Evolutionary conservation across 2,329 filamentous ascomycete genomes (phyloP).

Genomic region (Tolypocladium paradoxum): DNA sequence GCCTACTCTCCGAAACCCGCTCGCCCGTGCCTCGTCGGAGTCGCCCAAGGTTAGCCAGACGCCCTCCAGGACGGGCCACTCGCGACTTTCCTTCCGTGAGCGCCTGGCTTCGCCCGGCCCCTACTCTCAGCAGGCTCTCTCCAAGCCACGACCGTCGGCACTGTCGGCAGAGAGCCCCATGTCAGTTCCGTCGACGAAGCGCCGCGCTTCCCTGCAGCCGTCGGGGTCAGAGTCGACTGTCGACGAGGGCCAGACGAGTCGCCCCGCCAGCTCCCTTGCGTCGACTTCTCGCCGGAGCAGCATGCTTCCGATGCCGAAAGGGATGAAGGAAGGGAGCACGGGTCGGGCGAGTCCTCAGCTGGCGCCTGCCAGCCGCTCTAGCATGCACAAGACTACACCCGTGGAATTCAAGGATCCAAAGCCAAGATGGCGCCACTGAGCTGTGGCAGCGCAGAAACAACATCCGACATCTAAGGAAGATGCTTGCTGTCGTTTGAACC

Average conservation of each 20-base stretch:
- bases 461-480: neutral
- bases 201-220: constrained; percentile 44
- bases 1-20: constrained; percentile 36
- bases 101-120: constrained; percentile 30
- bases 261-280: constrained; percentile 48
- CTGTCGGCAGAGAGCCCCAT: constrained; percentile 25
- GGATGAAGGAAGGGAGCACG: constrained; percentile 20
- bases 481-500: neutral
- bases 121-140: constrained; percentile 32
- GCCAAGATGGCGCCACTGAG: constrained; percentile 37
- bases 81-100: constrained; percentile 8
- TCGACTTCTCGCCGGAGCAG: constrained; percentile 37
- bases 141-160: constrained; percentile 33
- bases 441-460: neutral
- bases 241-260: constrained; percentile 20
- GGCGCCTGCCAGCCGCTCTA: constrained; percentile 31
- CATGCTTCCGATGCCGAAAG: constrained; percentile 39
- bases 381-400: constrained; percentile 28
- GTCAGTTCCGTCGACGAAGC: constrained; percentile 30
- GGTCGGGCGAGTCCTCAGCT: constrained; percentile 40
- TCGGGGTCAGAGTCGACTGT: constrained; percentile 21
- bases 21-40: constrained; percentile 33
- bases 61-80: constrained; percentile 39
- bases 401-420: constrained; percentile 29
- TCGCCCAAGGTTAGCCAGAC: constrained; percentile 36